These are phyloP conservation scores for Solanum hybrid DNA, from an alignment of 305 asterid species.

Conservation along the genomic window DNA sequence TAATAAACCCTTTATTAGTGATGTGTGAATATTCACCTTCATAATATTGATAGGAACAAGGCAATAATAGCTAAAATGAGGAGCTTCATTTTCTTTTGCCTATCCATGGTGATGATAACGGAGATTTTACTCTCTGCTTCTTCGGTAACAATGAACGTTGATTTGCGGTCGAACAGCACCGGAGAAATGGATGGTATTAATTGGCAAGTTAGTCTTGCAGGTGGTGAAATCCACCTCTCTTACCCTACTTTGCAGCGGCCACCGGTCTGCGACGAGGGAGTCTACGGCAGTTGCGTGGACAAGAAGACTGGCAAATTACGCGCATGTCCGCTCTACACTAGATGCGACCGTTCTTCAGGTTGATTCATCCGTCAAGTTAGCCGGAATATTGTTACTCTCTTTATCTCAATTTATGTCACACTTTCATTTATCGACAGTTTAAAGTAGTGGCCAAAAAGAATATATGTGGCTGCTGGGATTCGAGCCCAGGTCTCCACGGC, in stretches of 20 bases:
- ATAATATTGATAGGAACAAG: not conserved
- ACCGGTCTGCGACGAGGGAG: not conserved
- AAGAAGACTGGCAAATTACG: not conserved
- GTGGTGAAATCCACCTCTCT: fast-evolving
- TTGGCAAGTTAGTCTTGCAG: not conserved
- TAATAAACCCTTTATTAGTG: not conserved
- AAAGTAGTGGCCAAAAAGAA: no score
- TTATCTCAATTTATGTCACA: not conserved
- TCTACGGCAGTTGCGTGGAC: not conserved
- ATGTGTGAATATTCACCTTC: not conserved
- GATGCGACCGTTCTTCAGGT: not conserved
- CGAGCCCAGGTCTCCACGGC: not conserved
- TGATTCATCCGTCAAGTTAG: not conserved
- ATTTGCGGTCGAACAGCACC: not conserved
- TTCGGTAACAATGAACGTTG: not conserved
- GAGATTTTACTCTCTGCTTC: not conserved
- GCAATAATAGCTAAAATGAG: not conserved
- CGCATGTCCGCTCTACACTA: fast-evolving
- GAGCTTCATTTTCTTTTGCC: not conserved
- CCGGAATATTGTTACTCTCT: not conserved
- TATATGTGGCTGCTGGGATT: not conserved
- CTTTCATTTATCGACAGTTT: no score
- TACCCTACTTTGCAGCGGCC: not conserved
- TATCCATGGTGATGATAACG: not conserved
- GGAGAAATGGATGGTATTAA: not conserved